phyloP scores from a whole-genome alignment of 192 early-diverging fungal species.

The Piromyces finnis region DNA sequence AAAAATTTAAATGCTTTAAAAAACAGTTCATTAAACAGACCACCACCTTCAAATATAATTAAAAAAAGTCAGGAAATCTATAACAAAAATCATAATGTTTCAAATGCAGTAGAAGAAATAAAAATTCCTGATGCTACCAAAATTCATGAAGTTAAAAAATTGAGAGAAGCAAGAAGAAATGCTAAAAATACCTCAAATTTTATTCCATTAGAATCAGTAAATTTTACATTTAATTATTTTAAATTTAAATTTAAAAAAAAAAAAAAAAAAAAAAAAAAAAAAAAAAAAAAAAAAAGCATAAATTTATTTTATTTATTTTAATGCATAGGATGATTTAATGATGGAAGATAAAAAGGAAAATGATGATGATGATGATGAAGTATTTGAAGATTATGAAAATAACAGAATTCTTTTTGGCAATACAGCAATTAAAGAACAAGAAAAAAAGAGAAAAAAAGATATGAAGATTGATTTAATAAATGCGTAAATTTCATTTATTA shows the following conservation, averaged over 20 bases:
- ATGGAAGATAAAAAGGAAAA: constrained; percentile 14
- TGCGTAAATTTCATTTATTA: constrained; percentile 1
- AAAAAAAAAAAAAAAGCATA: too few species aligned
- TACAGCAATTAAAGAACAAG: constrained; percentile 9
- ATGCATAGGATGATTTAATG: constrained; percentile 7
- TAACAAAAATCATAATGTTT: neutral
- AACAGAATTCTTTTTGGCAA: constrained; percentile 12
- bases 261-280: too few species aligned
- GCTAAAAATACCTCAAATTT: neutral
- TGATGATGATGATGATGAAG: constrained; percentile 12
- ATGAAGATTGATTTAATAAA: constrained; percentile 5
- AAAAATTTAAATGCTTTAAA: constrained; percentile 7
- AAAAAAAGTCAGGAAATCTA: neutral
- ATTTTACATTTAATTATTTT: too few species aligned
- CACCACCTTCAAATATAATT: constrained; percentile 1
- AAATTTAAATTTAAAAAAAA: too few species aligned
- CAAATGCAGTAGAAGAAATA: neutral
- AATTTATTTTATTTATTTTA: too few species aligned
- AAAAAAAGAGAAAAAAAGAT: constrained; percentile 6
- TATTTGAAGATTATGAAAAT: constrained; percentile 19
- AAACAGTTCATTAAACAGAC: constrained; percentile 3
- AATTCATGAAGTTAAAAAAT: constrained; percentile 10
- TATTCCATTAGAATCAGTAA: neutral
- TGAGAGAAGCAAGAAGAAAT: constrained; percentile 10
- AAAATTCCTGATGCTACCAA: constrained; percentile 10